Evolutionary conservation across 768 basidiomycete genomes (phyloP).

Genomic region (Phallus indusiatus): DNA sequence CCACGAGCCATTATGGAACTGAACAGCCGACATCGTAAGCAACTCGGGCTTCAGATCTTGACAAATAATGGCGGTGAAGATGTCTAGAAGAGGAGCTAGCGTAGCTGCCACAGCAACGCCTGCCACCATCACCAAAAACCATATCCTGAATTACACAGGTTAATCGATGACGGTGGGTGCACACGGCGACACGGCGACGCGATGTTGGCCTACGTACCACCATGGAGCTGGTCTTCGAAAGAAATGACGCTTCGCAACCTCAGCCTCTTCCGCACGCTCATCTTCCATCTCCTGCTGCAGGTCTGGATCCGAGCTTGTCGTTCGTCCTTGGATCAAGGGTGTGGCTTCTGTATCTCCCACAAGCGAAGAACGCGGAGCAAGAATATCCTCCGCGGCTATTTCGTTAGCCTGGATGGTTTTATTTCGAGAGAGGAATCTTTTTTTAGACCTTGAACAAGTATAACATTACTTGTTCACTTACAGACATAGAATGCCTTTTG

Average conservation of each 20-base stretch:
- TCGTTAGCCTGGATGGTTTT: too few relatives aligned
- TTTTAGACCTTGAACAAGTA: too few relatives aligned
- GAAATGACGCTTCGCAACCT: constrained; percentile 38
- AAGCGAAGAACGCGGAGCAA: too few relatives aligned
- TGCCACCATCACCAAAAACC: constrained; percentile 42
- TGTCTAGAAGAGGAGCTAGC: constrained; percentile 60
- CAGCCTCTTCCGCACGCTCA: not conserved
- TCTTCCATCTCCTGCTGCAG: not conserved
- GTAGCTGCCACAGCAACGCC: constrained; percentile 48
- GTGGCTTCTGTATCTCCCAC: too few relatives aligned
- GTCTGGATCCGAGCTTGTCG: too few relatives aligned
- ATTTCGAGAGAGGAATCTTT: too few relatives aligned
- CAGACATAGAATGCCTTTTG: too few relatives aligned
- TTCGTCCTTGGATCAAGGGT: too few relatives aligned
- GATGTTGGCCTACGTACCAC: constrained; percentile 45
- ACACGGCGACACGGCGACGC: not conserved
- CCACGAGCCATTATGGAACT: not conserved
- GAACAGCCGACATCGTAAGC: not conserved
- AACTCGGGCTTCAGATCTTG: constrained; percentile 50
- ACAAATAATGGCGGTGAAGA: constrained; percentile 66
- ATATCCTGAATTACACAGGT: constrained; percentile 36
- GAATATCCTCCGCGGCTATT: too few relatives aligned
- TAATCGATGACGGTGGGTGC: not conserved
- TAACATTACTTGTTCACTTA: too few relatives aligned
- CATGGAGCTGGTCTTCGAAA: constrained; percentile 64